Evolutionary conservation across 192 early-diverging fungal genomes (phyloP).

Genomic region (Kappamyces sp.): DNA sequence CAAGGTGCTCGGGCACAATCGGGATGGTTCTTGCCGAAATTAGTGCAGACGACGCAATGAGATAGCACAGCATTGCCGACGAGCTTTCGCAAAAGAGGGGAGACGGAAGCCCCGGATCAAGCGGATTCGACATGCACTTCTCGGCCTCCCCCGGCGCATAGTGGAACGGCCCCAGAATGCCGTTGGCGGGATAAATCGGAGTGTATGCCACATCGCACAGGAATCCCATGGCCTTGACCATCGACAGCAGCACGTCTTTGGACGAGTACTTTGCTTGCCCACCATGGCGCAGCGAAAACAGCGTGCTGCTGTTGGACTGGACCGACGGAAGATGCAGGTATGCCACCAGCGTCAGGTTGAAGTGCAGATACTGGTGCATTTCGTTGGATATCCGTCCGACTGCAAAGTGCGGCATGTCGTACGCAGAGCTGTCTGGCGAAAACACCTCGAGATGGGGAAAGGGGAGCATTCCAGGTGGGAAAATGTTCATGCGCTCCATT

Average conservation of each 20-base stretch:
- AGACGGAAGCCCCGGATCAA: neutral
- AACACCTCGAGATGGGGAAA: no score
- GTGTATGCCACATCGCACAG: neutral
- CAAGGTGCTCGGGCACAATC: no score
- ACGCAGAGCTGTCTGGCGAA: no score
- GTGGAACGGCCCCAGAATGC: constrained; percentile 2
- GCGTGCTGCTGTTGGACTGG: neutral
- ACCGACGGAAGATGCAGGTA: constrained; percentile 1
- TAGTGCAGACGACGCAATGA: no score
- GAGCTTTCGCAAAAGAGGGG: neutral
- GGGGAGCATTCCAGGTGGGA: no score
- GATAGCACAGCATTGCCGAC: neutral
- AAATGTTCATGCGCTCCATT: no score
- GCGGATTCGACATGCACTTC: constrained; percentile 1
- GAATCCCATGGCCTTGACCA: constrained; percentile 2
- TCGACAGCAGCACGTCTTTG: constrained; percentile 3
- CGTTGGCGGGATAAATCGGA: constrained; percentile 1
- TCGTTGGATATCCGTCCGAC: no score
- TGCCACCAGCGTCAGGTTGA: neutral
- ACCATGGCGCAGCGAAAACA: neutral
- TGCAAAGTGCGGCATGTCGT: no score
- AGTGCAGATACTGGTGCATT: no score
- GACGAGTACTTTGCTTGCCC: constrained; percentile 2
- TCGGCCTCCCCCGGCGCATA: constrained; percentile 1
- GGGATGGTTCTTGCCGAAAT: no score